These are phyloP conservation scores for Saccharomyces jurei DNA, from an alignment of 805 yeast species.

Conservation along the genomic window DNA sequence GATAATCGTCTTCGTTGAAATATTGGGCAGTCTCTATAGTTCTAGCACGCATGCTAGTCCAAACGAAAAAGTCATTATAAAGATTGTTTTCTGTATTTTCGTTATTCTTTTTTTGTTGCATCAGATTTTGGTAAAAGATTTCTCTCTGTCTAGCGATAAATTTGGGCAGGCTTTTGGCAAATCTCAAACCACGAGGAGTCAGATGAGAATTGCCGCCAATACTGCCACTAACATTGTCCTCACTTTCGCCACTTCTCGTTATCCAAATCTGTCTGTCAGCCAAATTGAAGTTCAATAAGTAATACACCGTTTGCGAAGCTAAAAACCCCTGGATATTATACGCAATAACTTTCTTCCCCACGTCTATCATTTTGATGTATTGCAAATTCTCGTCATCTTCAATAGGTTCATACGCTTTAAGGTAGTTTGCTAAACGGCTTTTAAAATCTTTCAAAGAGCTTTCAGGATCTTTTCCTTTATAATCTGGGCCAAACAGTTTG, in stretches of 20 bases:
- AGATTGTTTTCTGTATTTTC: constrained; percentile 6
- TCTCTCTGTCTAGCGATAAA: constrained; percentile 66
- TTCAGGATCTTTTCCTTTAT: constrained; percentile 74
- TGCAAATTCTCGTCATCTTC: constrained; percentile 71
- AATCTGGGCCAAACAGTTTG: constrained; percentile 90
- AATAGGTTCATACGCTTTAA: constrained; percentile 82
- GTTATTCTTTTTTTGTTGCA: constrained; percentile 44
- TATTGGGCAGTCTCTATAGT: constrained; percentile 69
- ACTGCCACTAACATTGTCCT: constrained; percentile 73
- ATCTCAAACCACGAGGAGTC: constrained; percentile 70
- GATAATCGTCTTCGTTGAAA: constrained; percentile 67
- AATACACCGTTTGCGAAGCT: constrained; percentile 89
- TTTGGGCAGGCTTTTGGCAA: constrained; percentile 60
- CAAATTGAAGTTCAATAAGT: constrained; percentile 78
- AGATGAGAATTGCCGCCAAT: constrained; percentile 88
- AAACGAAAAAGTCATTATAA: constrained; percentile 72
- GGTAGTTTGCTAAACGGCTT: constrained; percentile 73
- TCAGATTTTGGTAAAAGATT: constrained; percentile 47
- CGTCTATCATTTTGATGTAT: constrained; percentile 92
- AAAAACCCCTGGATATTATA: constrained; percentile 81
- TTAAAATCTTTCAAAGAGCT: constrained; percentile 75
- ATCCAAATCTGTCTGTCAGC: constrained; percentile 90
- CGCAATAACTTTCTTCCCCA: constrained; percentile 88
- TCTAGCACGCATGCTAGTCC: constrained; percentile 84
- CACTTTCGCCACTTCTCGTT: constrained; percentile 89